These are phyloP conservation scores for Dipodascopsis uninucleata DNA, from an alignment of 805 yeast species.

Conservation along the genomic window DNA sequence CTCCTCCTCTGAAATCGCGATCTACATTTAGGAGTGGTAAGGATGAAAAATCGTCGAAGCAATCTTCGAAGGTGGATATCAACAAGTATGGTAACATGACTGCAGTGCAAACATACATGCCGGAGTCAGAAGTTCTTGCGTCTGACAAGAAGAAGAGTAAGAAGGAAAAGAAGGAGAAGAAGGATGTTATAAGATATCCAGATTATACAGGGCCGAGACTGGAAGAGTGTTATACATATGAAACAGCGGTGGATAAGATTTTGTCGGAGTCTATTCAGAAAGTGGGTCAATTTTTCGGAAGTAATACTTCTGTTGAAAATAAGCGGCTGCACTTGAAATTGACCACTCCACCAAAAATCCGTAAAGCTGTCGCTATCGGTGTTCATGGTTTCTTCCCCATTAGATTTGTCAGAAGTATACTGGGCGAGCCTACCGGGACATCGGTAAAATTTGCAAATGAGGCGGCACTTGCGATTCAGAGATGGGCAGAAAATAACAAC, in stretches of 20 bases:
- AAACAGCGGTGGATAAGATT: slow-evolving; percentile 1
- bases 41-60: too few species aligned
- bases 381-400: slow-evolving; percentile 97
- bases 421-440: slow-evolving; percentile 97
- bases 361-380: slow-evolving; percentile 74
- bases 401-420: slow-evolving; percentile 71
- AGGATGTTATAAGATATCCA: slow-evolving; percentile 19
- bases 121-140: not conserved
- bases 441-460: slow-evolving; percentile 85
- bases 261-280: slow-evolving; percentile 14
- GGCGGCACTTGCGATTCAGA: slow-evolving; percentile 71
- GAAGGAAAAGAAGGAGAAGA: slow-evolving; percentile 15
- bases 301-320: not conserved
- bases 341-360: slow-evolving; percentile 14
- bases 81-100: too few species aligned
- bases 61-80: too few species aligned
- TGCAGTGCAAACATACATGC: slow-evolving; percentile 3
- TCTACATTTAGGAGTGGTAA: too few species aligned
- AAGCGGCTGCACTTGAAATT: slow-evolving; percentile 9
- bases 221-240: slow-evolving; percentile 19
- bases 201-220: slow-evolving; percentile 18
- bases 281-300: slow-evolving; percentile 10
- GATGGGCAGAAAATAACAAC: slow-evolving; percentile 54
- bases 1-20: too few species aligned
- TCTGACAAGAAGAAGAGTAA: slow-evolving; percentile 8